These are phyloP conservation scores for Cryptosporidium muris DNA, from an alignment of 169 alveolate genomes.

Conservation along the genomic window DNA sequence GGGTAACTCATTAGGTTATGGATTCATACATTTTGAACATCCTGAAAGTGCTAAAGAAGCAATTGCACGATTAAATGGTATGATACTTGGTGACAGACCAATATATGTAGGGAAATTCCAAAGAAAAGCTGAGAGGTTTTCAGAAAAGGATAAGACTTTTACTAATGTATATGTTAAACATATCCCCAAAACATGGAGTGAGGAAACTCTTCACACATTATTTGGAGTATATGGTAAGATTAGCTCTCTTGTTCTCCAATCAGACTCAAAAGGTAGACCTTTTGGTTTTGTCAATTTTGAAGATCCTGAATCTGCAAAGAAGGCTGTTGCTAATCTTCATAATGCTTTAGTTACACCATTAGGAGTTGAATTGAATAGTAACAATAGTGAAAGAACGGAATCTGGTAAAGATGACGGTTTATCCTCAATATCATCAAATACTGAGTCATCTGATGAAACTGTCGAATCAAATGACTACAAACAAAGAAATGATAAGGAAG, in stretches of 20 bases:
- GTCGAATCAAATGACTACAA: not conserved
- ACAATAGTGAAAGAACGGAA: slow-evolving; percentile 10
- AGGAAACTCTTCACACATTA: slow-evolving; percentile 76
- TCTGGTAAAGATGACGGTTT: not conserved
- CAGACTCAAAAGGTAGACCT: slow-evolving; percentile 86
- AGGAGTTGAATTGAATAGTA: slow-evolving; percentile 69
- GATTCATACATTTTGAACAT: slow-evolving; percentile 94
- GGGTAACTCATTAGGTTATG: slow-evolving; percentile 92
- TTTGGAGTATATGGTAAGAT: slow-evolving; percentile 90
- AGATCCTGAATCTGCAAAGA: slow-evolving; percentile 86
- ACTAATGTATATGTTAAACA: slow-evolving; percentile 92
- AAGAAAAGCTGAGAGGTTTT: slow-evolving; percentile 82
- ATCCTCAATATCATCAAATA: slow-evolving; percentile 7
- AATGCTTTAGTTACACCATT: slow-evolving; percentile 80
- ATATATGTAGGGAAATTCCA: slow-evolving; percentile 90
- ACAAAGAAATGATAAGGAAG: not conserved
- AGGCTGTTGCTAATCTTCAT: slow-evolving; percentile 86
- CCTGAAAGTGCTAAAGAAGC: slow-evolving; percentile 93
- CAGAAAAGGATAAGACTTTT: slow-evolving; percentile 73
- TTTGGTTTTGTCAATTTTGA: slow-evolving; percentile 89
- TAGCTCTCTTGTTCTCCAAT: slow-evolving; percentile 83
- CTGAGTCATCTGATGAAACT: not conserved
- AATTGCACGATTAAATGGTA: slow-evolving; percentile 90
- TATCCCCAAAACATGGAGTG: slow-evolving; percentile 89
- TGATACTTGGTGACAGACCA: slow-evolving; percentile 88